phyloP scores from a whole-genome alignment of 106 monocot species.

The Alisma plantagoaquatica region DNA sequence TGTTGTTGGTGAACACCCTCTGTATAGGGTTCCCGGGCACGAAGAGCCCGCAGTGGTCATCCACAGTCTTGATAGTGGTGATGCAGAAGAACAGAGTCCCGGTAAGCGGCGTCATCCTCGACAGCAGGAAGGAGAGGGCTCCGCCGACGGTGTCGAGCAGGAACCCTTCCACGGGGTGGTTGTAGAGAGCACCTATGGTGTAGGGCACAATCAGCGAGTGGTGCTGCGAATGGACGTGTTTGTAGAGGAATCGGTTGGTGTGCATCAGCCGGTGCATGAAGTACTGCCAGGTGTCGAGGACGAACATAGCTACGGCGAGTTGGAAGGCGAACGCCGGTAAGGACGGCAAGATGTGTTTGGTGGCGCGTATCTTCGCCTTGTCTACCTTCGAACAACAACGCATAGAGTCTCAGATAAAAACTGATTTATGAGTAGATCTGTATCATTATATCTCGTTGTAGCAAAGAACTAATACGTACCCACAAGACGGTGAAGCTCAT shows the following conservation, averaged over 20 bases:
- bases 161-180: slow-evolving; percentile 8
- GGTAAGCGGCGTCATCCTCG: slow-evolving; percentile 5
- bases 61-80: background rate
- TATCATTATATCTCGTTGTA: too few species aligned
- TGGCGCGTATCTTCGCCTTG: background rate
- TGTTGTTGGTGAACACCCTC: background rate
- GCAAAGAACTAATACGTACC: too few species aligned
- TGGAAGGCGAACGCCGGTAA: background rate
- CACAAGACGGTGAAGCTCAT: slow-evolving; percentile 49
- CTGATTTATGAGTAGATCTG: too few species aligned
- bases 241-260: slow-evolving; percentile 1
- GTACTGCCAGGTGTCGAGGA: slow-evolving; percentile 1
- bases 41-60: slow-evolving; percentile 4
- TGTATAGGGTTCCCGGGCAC: slow-evolving; percentile 8
- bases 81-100: background rate
- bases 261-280: slow-evolving; percentile 8
- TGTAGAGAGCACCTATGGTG: background rate
- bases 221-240: slow-evolving; percentile 5
- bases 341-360: background rate
- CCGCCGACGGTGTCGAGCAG: slow-evolving; percentile 4
- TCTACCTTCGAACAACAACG: background rate
- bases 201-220: background rate
- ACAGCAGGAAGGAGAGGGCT: background rate
- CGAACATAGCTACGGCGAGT: background rate
- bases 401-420: too few species aligned